These are phyloP conservation scores for Pholiota conissans DNA, from an alignment of 768 basidiomycete species.

Conservation along the genomic window DNA sequence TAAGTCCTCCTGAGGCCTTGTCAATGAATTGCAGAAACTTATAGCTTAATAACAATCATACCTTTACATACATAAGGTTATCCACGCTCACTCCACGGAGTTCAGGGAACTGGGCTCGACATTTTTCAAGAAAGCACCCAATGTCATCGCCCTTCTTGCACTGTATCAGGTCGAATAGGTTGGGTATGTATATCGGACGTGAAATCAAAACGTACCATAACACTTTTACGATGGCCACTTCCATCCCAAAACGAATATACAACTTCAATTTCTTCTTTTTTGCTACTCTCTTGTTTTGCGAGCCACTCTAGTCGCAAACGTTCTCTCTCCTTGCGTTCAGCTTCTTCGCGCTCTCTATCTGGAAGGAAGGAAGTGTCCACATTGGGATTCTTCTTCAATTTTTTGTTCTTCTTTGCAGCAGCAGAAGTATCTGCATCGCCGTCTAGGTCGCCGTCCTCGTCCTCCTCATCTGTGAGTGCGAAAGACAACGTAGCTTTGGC, in stretches of 20 bases:
- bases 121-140: slow-evolving; percentile 86
- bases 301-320: slow-evolving; percentile 90
- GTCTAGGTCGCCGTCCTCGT: slow-evolving; percentile 34
- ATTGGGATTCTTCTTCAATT: slow-evolving; percentile 91
- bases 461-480: slow-evolving; percentile 77
- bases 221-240: slow-evolving; percentile 92
- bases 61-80: slow-evolving; percentile 99
- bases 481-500: slow-evolving; percentile 91
- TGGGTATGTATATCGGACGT: background rate
- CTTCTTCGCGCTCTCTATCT: slow-evolving; percentile 95
- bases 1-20: slow-evolving; percentile 75
- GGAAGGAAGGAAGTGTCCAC: slow-evolving; percentile 99
- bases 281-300: slow-evolving; percentile 62
- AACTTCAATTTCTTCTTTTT: slow-evolving; percentile 80
- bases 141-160: slow-evolving; percentile 97
- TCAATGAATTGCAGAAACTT: background rate
- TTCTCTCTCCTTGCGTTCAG: slow-evolving; percentile 87
- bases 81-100: slow-evolving; percentile 88
- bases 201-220: slow-evolving; percentile 57
- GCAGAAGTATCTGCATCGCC: slow-evolving; percentile 45
- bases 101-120: slow-evolving; percentile 90
- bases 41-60: slow-evolving; percentile 27
- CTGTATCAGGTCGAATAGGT: slow-evolving; percentile 39
- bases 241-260: slow-evolving; percentile 99
- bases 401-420: slow-evolving; percentile 70